Base-by-base conservation (phyloP, 2,329 filamentous ascomycete species). In the Thermothelomyces thermophilus region DNA sequence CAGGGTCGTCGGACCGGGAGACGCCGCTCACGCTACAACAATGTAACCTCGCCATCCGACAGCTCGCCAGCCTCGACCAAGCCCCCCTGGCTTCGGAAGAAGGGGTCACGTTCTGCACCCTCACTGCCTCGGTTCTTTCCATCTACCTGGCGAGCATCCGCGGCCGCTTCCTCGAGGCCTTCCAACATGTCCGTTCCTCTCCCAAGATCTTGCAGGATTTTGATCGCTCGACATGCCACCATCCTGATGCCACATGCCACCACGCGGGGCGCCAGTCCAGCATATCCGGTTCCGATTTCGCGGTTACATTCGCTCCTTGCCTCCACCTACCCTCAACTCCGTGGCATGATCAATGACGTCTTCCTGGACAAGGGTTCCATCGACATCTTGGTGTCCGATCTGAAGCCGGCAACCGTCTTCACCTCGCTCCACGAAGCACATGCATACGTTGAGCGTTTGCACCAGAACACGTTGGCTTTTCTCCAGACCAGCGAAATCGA, bases 111-210 rank as follows among this genome's bases (percentile, higher is more conserved):
- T 51, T 13, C 17, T 46, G 42, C 31, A n/a, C 56, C 17, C 52
- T 58, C n/a, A 54, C 56, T 1, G 54, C 56, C 8, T 56, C 54
- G 2, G 14, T 58, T 3, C 56, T 56, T n/a, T 58, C 56, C 40
- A 47, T 56, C 45, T 52, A 58, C 46, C 31, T 58, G 7, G 56
- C 56, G 26, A 45, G 42, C 41, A 28, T 56, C 34, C 54, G 48
- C 20, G 48, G 54, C 34, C 43, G 54, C 45, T 36, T 50, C 16
- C 33, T 42, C 31, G 53, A 58, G 37, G 56, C 54, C 14, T 46
- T 55, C 11, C 50, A 56, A 22, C 56, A 58, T 42, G 45, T 54
- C 33, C 48, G 37, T 3, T 58, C 50, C 8, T 50, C 47, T 13
- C 22, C 51, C 9, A 56, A 49, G 30, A 24, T 58, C 6, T 36